Evolutionary conservation across 1,284 basidiomycete genomes (phyloP).

Genomic region (Boletus albobrunnescens): DNA sequence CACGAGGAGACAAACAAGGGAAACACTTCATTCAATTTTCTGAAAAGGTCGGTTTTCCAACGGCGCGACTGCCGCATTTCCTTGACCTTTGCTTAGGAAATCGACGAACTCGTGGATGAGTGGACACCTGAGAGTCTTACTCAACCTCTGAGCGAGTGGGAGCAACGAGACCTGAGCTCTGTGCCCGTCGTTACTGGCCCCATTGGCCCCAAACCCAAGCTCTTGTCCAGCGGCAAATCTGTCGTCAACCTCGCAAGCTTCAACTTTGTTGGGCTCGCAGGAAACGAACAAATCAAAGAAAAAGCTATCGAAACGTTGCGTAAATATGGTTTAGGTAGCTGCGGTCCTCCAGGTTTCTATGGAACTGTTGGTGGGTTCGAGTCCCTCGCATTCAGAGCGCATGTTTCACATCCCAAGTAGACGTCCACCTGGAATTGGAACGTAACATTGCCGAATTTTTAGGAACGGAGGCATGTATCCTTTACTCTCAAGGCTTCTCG

Average conservation of each 20-base stretch:
- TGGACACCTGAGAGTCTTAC: constrained; percentile 90
- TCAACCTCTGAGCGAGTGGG: constrained; percentile 54
- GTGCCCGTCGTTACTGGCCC: constrained; percentile 81
- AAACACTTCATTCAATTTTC: constrained; percentile 90
- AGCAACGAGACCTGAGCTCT: constrained; percentile 67
- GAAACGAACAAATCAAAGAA: constrained; percentile 85
- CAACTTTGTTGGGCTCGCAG: constrained; percentile 91
- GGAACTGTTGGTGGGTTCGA: constrained; percentile 80
- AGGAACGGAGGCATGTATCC: constrained; percentile 83
- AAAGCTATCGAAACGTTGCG: constrained; percentile 83
- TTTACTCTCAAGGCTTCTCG: constrained; percentile 94
- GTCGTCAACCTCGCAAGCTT: constrained; percentile 87
- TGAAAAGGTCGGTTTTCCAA: constrained; percentile 62
- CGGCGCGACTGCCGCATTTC: not conserved
- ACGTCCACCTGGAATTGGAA: constrained; percentile 91
- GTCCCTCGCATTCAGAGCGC: constrained; percentile 14
- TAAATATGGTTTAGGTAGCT: constrained; percentile 93
- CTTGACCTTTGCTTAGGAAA: constrained; percentile 59
- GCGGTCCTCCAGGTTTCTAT: constrained; percentile 97
- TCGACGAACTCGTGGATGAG: constrained; percentile 94
- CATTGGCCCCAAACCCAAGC: constrained; percentile 79
- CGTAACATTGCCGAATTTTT: constrained; percentile 88
- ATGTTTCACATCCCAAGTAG: constrained; percentile 39
- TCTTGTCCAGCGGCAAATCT: constrained; percentile 71
- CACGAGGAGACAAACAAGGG: constrained; percentile 79